Evolutionary conservation across 139 green algal species (phyloP).

Genomic region (Chlamydomonas sp.): DNA sequence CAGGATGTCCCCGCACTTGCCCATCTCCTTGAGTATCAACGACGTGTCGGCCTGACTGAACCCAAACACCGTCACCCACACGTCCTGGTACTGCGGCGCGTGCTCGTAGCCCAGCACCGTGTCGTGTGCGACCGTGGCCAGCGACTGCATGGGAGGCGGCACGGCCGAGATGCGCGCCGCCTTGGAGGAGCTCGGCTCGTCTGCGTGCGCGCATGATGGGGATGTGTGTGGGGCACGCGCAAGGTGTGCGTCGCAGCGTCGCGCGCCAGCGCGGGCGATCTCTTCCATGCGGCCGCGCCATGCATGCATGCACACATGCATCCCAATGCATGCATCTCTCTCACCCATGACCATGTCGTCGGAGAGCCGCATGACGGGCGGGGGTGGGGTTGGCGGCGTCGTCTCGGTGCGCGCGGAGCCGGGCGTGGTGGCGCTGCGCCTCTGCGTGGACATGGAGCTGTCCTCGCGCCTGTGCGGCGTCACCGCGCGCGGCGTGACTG

Average conservation of each 20-base stretch:
- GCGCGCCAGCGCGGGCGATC: too few relatives aligned
- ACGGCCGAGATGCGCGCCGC: neutral
- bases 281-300: too few relatives aligned
- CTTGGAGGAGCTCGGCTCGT: slow-evolving; percentile 10
- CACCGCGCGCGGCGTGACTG: slow-evolving; percentile 18
- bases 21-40: slow-evolving; percentile 34
- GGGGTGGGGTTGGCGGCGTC: slow-evolving; percentile 8
- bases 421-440: slow-evolving; percentile 21
- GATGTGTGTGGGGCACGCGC: neutral
- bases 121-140: neutral
- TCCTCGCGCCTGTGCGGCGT: slow-evolving; percentile 16
- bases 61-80: slow-evolving; percentile 54
- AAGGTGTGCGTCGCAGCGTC: neutral
- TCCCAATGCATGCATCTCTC: neutral
- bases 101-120: slow-evolving; percentile 1
- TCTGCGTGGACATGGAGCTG: slow-evolving; percentile 22
- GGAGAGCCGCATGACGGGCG: slow-evolving; percentile 22
- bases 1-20: slow-evolving; percentile 47
- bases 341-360: slow-evolving; percentile 39
- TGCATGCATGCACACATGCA: too few relatives aligned
- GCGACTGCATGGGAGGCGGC: slow-evolving; percentile 10
- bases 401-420: slow-evolving; percentile 19
- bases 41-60: slow-evolving; percentile 34
- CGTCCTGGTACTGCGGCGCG: slow-evolving; percentile 29
- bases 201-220: too few relatives aligned